Evolutionary conservation across 257 asterid species (phyloP).

Genomic region (Primulina huaijiensis): DNA sequence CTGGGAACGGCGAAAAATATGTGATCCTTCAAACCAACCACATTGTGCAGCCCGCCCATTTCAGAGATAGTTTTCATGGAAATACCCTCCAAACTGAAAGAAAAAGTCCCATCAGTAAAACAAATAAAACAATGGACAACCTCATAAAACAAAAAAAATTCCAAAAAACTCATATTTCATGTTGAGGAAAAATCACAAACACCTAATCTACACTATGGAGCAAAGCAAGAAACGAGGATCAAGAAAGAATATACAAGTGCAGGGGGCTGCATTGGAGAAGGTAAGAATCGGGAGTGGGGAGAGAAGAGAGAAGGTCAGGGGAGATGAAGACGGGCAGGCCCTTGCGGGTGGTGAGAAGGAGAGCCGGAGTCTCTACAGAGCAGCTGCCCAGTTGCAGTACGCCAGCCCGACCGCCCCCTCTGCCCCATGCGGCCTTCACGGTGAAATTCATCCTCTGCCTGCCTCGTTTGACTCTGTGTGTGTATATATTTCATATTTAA

Average conservation of each 20-base stretch:
- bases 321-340: conserved; percentile 82
- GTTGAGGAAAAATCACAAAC: not conserved
- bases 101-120: conserved; percentile 1
- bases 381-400: conserved; percentile 53
- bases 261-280: conserved; percentile 82
- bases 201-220: not conserved
- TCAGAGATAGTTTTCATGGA: conserved; percentile 59
- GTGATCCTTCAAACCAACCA: conserved; percentile 64
- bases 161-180: no score
- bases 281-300: conserved; percentile 71
- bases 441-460: conserved; percentile 57
- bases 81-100: conserved; percentile 65
- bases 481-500: no score
- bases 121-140: not conserved
- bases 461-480: no score
- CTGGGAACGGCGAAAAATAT: conserved; percentile 68
- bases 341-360: conserved; percentile 76
- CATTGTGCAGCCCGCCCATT: conserved; percentile 71
- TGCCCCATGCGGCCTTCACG: conserved; percentile 54
- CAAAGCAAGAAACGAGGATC: not conserved
- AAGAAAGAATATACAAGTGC: conserved; percentile 51
- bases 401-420: conserved; percentile 76
- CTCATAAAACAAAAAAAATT: not conserved
- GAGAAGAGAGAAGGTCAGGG: conserved; percentile 82
- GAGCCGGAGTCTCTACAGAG: conserved; percentile 79